Evolutionary conservation across 495 filamentous ascomycete species (phyloP).

Genomic region (Staphylotrichum longicolle): DNA sequence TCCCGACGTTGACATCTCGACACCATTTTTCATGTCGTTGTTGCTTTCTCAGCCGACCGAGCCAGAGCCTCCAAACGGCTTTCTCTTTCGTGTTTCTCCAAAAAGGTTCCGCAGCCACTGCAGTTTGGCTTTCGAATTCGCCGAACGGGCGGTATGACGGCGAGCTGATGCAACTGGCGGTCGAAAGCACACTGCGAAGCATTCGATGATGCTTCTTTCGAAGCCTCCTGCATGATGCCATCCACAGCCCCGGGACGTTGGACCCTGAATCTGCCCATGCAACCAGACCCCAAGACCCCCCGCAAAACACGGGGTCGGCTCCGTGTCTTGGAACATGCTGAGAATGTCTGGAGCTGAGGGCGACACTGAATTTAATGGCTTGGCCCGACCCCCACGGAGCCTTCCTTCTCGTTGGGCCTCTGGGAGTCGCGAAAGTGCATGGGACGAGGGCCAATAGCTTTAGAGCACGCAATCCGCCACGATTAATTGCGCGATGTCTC

Average conservation of each 20-base stretch:
- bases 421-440: background rate
- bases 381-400: slow-evolving; percentile 4
- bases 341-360: background rate
- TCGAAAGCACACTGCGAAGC: too few species aligned
- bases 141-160: too few species aligned
- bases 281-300: background rate
- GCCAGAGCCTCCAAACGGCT: too few species aligned
- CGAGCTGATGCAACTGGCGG: too few species aligned
- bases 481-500: slow-evolving; percentile 10
- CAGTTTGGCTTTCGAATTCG: too few species aligned
- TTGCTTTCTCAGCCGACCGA: too few species aligned
- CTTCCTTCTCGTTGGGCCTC: background rate
- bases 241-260: background rate
- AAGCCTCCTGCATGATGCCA: slow-evolving; percentile 1
- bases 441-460: background rate
- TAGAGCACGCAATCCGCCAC: slow-evolving; percentile 11
- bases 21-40: too few species aligned
- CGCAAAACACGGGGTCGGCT: slow-evolving; percentile 1
- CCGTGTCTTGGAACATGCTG: background rate
- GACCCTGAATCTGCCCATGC: background rate
- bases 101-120: too few species aligned
- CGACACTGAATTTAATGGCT: background rate
- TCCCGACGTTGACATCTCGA: too few species aligned
- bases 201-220: too few species aligned
- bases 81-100: too few species aligned